Evolutionary conservation across 2,329 filamentous ascomycete genomes (phyloP), one percentile per base, ranked within the genome.

Genomic region (Cordyceps fumosorosea): DNA sequence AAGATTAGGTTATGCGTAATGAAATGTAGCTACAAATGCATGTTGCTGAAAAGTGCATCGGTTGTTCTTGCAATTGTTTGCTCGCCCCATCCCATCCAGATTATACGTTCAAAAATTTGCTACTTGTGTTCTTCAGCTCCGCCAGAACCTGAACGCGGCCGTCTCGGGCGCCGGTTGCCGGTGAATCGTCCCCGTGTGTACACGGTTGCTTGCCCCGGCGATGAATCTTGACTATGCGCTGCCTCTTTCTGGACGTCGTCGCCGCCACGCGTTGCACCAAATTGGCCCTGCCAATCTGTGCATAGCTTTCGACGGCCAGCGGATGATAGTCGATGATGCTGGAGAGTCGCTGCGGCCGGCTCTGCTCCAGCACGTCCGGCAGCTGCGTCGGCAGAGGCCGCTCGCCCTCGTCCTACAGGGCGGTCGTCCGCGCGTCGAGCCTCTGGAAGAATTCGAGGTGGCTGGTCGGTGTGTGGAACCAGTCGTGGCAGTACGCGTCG

Each of bases 371-470:
- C 12, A 75, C 63, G 32, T 67, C 69, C 3, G 72, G 71, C n/a
- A 76, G 59, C 51, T 71, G 67, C 60, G 66, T 69, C 2, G 74
- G 73, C 68, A 75, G 72, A 2, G 74, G 72, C n/a, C 66, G 71
- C 45, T 75, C 61, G 55, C 18, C 65, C 3, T 64, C 63, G 4
- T 66, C 63, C 70, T 72, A 75, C 42, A 67, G 65, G 14, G 64
- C 64, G 52, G 71, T 26, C 29, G 71, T 70, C 29, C 63, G 70
- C 4, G 42, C 62, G 20, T 77, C 75, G 50, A 76, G 65, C 11
- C 67, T 56, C 53, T 67, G 59, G 59, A 76, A 76, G 34, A 75
- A 70, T 11, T 68, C 59, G 24, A 69, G 50, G 47, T 76, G 71
- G 5, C 67, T 70, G 44, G 66, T 62, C 1, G 73, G 73, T 1